These are phyloP conservation scores for Pisolithus thermaeus DNA, from an alignment of 1,284 basidiomycete species.

Conservation along the genomic window DNA sequence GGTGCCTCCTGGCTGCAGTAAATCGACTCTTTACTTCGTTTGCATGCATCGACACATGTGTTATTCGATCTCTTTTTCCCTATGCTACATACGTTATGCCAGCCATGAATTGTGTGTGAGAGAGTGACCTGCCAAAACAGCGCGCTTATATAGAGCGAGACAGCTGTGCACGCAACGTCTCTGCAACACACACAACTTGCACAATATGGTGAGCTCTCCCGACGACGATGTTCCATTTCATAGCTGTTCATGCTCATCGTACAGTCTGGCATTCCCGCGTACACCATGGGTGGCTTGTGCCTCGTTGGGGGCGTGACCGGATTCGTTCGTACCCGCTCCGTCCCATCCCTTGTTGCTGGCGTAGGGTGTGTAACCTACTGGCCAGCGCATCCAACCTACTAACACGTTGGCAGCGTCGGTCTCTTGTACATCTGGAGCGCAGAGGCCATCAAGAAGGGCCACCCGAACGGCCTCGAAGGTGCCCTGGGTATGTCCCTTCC, in stretches of 20 bases:
- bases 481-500: constrained; percentile 56
- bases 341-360: constrained; percentile 79
- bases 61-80: constrained; percentile 3
- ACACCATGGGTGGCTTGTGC: constrained; percentile 73
- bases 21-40: constrained; percentile 1
- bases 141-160: too few species aligned
- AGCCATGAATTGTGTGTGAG: too few species aligned
- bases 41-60: constrained; percentile 11
- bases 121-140: too few species aligned
- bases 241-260: constrained; percentile 22
- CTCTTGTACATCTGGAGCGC: constrained; percentile 72
- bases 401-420: constrained; percentile 51
- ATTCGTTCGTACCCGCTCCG: constrained; percentile 61
- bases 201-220: constrained; percentile 23
- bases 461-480: constrained; percentile 65
- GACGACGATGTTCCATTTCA: not conserved
- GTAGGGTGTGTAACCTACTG: constrained; percentile 52
- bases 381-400: not conserved
- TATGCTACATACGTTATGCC: constrained; percentile 14
- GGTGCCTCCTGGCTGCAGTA: constrained; percentile 3
- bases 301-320: constrained; percentile 72
- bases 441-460: constrained; percentile 66
- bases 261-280: constrained; percentile 79
- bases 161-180: not conserved
- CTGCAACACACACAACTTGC: not conserved